Base-by-base conservation (phyloP, 208 protist genomes). In the Leishmania tropica region DNA sequence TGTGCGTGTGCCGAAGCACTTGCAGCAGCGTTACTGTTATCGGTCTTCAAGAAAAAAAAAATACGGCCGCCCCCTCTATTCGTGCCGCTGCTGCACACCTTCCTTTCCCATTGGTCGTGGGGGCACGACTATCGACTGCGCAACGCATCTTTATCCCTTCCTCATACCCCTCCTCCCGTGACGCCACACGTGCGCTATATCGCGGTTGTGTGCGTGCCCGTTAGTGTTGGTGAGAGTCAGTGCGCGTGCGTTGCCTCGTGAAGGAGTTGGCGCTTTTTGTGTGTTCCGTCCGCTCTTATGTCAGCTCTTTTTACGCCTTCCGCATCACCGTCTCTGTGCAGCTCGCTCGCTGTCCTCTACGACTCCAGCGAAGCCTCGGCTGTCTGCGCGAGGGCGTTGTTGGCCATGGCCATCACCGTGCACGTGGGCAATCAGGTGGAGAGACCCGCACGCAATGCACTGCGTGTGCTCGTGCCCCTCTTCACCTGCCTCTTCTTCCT, bases 341-440 rank as follows among this genome's bases (percentile, higher is more conserved):
- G 51, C n/a, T 83, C 28, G 42, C 21, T 42, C 15, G 13, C 15
- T 19, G 21, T 40, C 13, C 15, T 40, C 62, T 68, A 1, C 31
- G 15, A 21, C 62, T 68, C 31, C 31, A 35, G 62, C 11, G 62
- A 68, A 40, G 31, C 31, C 62, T 68, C 31, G 11, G 10, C 40
- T 11, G 21, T 31, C 17, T 40, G 75, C 7, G 42, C 53, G 75
- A 47, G 53, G 53, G 40, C 37, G 17, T 56, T 68, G 53, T 35
- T n/a, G 24, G 24, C 28, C 19, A 85, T 90, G 79, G 75, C 79
- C 45, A 81, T 79, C 58, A 71, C 58, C 11, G 71, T 77, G 40
- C 85, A 93, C 67, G 48, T 81, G 24, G 86, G 78, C 2, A 73
- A 82, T 40, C 81, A 80, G 24, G 48, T 64, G 6, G 76, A 86